Evolutionary conservation across 805 yeast species (phyloP).

Genomic region (Kregervanrija fluxuum): DNA sequence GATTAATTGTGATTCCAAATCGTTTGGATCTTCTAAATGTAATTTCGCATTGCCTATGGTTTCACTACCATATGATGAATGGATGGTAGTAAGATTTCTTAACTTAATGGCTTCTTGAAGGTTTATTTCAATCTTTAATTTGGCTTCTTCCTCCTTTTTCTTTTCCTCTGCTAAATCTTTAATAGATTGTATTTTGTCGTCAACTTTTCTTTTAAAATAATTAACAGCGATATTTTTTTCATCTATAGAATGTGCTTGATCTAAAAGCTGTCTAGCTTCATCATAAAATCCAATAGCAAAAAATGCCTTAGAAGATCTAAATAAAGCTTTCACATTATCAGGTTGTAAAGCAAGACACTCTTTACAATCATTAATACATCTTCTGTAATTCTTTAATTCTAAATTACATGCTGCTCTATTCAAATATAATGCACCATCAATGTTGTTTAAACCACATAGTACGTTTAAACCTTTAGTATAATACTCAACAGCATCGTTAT

Average conservation of each 20-base stretch:
- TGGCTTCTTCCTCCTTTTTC: slow-evolving; percentile 28
- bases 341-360: slow-evolving; percentile 60
- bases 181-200: slow-evolving; percentile 20
- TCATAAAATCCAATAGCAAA: slow-evolving; percentile 56
- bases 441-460: slow-evolving; percentile 46
- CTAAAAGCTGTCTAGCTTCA: slow-evolving; percentile 62
- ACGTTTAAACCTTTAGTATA: slow-evolving; percentile 78
- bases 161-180: slow-evolving; percentile 22
- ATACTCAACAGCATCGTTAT: slow-evolving; percentile 65
- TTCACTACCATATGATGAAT: slow-evolving; percentile 49
- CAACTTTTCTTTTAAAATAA: slow-evolving; percentile 35
- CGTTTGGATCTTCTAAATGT: slow-evolving; percentile 55
- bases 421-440: slow-evolving; percentile 57
- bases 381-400: slow-evolving; percentile 76
- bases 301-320: slow-evolving; percentile 77
- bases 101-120: slow-evolving; percentile 53
- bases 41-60: slow-evolving; percentile 45
- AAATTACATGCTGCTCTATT: slow-evolving; percentile 92
- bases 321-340: slow-evolving; percentile 74
- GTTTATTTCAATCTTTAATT: slow-evolving; percentile 34
- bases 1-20: slow-evolving; percentile 70
- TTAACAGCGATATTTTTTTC: slow-evolving; percentile 50
- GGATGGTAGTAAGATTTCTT: slow-evolving; percentile 47
- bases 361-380: slow-evolving; percentile 81
- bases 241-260: slow-evolving; percentile 60